Evolutionary conservation across 1,284 basidiomycete genomes (phyloP), one percentile per base, ranked within the genome.

Genomic region (Boletus chippewaensis): DNA sequence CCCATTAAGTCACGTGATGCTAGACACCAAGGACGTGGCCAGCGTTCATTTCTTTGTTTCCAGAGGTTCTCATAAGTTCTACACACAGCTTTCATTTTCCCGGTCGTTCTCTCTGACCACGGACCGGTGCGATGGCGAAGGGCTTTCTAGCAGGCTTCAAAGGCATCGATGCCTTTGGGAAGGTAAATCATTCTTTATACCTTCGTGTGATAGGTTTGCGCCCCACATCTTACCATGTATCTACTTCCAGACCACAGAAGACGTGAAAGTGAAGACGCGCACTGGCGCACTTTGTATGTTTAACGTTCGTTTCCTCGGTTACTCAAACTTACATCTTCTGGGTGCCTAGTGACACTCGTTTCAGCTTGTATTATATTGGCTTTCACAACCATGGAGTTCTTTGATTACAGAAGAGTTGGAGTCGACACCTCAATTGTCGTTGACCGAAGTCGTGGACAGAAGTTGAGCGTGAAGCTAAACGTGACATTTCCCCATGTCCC

Each of bases 401-500:
- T 97, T 69, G 95, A 99, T 74, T 99, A 98, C 69, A 83, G 95
- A 54, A 80, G 81, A 56, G 81, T 98, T 39, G 82, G 80, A 51
- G 75, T 91, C 57, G 92, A 95, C 67, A 95, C 93, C 6, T 90
- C 89, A 4, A 86, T 96, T 58, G 77, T 91, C 31, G 94, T 97
- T 24, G 96, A 99, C 77, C 81, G 86, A 68, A 92, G 90, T 61
- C 77, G 96, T 65, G 95, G 95, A 45, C 94, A 99, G 74, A 93
- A 91, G 69, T 73, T 99, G 58, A 90, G 88, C 11, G 91, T 97
- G 41, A 84, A 86, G 64, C 74, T 99, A 72, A 95, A 99, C 66
- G 75, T 99, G 52, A 93, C 91, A 2, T 99, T 99, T 72, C 95
- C 96, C 0, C 80, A 92, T 58, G 94, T 99, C 28, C 96, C 96